Conservation (phyloP, 1,284 basidiomycete genomes). For the Rhodotorula sp. region DNA sequence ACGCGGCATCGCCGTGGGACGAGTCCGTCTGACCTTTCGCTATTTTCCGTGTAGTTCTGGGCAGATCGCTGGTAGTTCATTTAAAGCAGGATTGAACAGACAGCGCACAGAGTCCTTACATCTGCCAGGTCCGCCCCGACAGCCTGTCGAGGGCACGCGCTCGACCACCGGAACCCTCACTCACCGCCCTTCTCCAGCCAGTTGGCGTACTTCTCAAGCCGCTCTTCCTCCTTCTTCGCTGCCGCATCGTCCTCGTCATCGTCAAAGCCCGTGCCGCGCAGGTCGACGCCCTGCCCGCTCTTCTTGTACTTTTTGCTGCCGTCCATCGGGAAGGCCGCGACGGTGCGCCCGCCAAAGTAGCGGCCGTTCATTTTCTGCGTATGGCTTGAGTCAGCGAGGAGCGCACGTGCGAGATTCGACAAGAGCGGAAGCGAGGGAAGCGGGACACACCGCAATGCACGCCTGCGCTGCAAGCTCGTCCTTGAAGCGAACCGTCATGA, state of each 20-base stretch:
- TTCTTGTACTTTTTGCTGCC: slow-evolving; percentile 81
- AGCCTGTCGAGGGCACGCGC: no score
- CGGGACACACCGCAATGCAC: slow-evolving; percentile 75
- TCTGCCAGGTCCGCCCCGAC: no score
- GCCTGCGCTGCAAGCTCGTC: slow-evolving; percentile 83
- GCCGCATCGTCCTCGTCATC: slow-evolving; percentile 62
- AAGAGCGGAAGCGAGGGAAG: background rate
- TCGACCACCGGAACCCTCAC: background rate
- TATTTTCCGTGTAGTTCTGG: no score
- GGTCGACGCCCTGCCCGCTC: slow-evolving; percentile 47
- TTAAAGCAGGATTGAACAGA: no score
- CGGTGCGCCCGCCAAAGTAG: slow-evolving; percentile 80
- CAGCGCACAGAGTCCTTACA: no score
- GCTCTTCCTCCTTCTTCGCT: slow-evolving; percentile 74
- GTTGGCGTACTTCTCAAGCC: slow-evolving; percentile 80
- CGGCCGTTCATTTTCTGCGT: slow-evolving; percentile 90
- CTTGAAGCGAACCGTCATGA: slow-evolving; percentile 95
- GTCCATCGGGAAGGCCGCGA: slow-evolving; percentile 77
- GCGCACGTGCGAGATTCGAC: background rate
- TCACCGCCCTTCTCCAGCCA: slow-evolving; percentile 63
- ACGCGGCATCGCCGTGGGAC: no score
- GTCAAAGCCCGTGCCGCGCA: slow-evolving; percentile 49
- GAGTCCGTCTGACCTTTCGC: no score
- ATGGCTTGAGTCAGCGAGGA: background rate
- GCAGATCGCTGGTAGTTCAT: no score